A percentile compares a stretch with the other conserved stretches of the same genome.
These are phyloP conservation scores for Entomortierella beljakovae DNA, from an alignment of 192 early-diverging fungal species.

Conservation along the genomic window DNA sequence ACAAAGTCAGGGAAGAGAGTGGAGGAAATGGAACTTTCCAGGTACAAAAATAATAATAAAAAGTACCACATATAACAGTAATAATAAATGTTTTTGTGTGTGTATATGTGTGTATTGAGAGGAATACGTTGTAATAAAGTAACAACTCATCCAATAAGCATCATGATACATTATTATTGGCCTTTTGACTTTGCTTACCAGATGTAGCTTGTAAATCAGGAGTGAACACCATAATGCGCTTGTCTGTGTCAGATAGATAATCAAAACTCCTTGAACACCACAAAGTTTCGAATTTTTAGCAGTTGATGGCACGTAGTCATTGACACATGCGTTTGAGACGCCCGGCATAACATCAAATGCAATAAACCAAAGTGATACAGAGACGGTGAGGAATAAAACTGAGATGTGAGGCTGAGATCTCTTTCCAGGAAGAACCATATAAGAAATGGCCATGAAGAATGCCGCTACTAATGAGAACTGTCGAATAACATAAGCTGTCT, in stretches of 20 bases:
- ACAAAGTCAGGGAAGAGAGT: too few species aligned
- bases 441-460: slow-evolving; percentile 40
- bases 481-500: slow-evolving; percentile 28
- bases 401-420: slow-evolving; percentile 49
- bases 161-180: not conserved
- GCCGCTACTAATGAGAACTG: slow-evolving; percentile 26
- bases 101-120: too few species aligned
- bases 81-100: too few species aligned
- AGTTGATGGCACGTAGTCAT: slow-evolving; percentile 33
- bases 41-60: too few species aligned
- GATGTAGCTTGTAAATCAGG: slow-evolving; percentile 45
- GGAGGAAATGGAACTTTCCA: too few species aligned
- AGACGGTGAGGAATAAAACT: slow-evolving; percentile 45
- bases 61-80: too few species aligned
- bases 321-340: slow-evolving; percentile 28
- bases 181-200: slow-evolving; percentile 21
- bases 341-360: slow-evolving; percentile 48
- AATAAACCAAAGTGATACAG: slow-evolving; percentile 39
- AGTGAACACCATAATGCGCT: slow-evolving; percentile 42
- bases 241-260: slow-evolving; percentile 48
- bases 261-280: slow-evolving; percentile 40
- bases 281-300: slow-evolving; percentile 36
- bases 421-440: slow-evolving; percentile 42
- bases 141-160: not conserved
- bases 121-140: not conserved